Percentiles rank a stretch among this genome's conserved stretches.
These are phyloP conservation scores for Chenopodium album DNA, from an alignment of 148 eudicot genomes.

Conservation along the genomic window DNA sequence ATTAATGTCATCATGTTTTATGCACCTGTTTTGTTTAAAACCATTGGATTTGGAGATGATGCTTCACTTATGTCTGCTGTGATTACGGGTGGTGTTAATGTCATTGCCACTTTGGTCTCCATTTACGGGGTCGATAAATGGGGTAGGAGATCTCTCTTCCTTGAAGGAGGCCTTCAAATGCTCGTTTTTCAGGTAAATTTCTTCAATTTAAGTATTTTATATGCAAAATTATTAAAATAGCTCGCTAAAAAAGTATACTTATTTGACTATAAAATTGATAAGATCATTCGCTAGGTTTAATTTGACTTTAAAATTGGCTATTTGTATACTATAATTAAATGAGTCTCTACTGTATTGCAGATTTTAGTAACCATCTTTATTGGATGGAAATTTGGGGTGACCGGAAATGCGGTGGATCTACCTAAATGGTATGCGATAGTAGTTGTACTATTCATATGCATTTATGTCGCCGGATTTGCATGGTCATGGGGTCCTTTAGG, in stretches of 20 bases:
- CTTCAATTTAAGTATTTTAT: neutral
- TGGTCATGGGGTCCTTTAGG: slow-evolving; percentile 87
- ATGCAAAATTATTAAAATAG: too few relatives aligned
- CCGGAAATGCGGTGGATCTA: slow-evolving; percentile 33
- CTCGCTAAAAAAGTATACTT: too few relatives aligned
- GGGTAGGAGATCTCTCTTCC: neutral
- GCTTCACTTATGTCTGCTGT: slow-evolving; percentile 71
- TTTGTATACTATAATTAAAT: too few relatives aligned
- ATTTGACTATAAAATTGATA: too few relatives aligned
- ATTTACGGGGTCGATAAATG: slow-evolving; percentile 1
- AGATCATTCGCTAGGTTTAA: too few relatives aligned
- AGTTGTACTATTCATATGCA: slow-evolving; percentile 62
- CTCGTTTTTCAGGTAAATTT: slow-evolving; percentile 5
- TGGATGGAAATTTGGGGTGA: slow-evolving; percentile 47
- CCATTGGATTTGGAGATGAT: slow-evolving; percentile 56
- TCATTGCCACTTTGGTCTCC: neutral
- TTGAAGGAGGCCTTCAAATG: slow-evolving; percentile 14
- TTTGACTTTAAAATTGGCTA: too few relatives aligned
- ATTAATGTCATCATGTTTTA: slow-evolving; percentile 80
- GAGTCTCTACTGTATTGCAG: slow-evolving; percentile 20
- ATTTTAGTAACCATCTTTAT: slow-evolving; percentile 47
- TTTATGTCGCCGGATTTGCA: slow-evolving; percentile 72
- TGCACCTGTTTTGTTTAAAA: slow-evolving; percentile 67
- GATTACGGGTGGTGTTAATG: slow-evolving; percentile 45
- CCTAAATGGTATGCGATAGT: slow-evolving; percentile 55